Base-by-base conservation (phyloP, 164 flowering plant genomes). In the Berberis thunbergii region DNA sequence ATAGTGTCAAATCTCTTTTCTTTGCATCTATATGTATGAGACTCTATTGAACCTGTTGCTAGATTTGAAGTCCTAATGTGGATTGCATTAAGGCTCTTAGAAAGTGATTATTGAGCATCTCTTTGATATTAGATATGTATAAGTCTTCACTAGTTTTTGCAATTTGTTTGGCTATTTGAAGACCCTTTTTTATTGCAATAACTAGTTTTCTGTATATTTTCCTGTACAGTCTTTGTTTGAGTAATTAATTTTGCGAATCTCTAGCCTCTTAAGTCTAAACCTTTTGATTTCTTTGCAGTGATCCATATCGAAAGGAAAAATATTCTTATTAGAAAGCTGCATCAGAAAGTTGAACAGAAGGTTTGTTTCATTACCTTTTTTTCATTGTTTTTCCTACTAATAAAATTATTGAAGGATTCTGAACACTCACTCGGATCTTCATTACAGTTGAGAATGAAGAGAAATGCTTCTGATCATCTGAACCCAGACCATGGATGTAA, bases 271-370 rank as follows among this genome's bases (percentile, higher is more conserved):
- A 12, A 7, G 6, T 41, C 58, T 53, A 3, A 11, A 41, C n/a
- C 44, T 50, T 54, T 9, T 26, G 13, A 9, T 65, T 42, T 60
- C 45, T 67, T 77, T 42, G 71, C 91, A 91, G 97, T 91, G 26
- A 88, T 91, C 64, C 75, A 75, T 39, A 78, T 88, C 6, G 97
- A 91, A 66, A 69, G 83, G 38, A 88, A 81, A 69, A 86, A 86
- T 64, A 88, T 88, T 56, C 89, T 91, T n/a, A 46, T 91, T 50
- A 77, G 96, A 68, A 88, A 86, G 71, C 74, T 91, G 63, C 88
- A 88, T 67, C 80, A 83, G 75, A 85, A 74, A 38, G 71, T 84
- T 4, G 91, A 88, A 60, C 91, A 85, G 65, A 88, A 91, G 96
- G 96, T 91, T 52, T 49, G 78, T n/a, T 42, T 62, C 64, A 38